Conservation (phyloP, 768 basidiomycete genomes). For the Tricholoma hemisulphureum region DNA sequence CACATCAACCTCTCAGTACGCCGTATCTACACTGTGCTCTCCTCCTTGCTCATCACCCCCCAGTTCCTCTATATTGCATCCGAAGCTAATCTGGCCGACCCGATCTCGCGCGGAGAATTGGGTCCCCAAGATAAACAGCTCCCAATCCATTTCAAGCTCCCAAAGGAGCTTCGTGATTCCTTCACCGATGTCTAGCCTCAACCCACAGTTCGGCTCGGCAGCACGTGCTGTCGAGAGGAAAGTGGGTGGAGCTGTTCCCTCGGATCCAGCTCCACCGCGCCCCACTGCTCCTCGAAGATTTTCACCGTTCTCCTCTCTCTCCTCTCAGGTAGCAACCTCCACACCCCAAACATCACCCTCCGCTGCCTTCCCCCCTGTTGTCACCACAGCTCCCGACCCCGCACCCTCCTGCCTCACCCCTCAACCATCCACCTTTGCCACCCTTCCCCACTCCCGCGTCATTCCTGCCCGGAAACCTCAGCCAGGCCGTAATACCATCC, state of each 20-base stretch:
- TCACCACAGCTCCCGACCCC: too few relatives aligned
- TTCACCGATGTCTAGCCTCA: not conserved
- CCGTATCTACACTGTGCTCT: constrained; percentile 4
- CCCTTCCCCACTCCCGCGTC: too few relatives aligned
- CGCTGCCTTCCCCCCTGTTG: too few relatives aligned
- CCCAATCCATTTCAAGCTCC: not conserved
- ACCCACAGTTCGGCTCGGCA: not conserved
- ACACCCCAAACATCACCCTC: too few relatives aligned
- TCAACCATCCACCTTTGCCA: too few relatives aligned
- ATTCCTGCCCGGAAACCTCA: not conserved
- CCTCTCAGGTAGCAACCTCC: too few relatives aligned
- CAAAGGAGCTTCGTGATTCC: not conserved
- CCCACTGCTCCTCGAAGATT: not conserved
- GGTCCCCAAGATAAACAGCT: not conserved
- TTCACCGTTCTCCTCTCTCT: too few relatives aligned
- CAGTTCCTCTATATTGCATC: constrained; percentile 17
- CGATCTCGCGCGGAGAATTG: not conserved
- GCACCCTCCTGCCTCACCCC: too few relatives aligned
- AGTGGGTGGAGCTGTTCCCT: not conserved
- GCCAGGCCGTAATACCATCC: not conserved
- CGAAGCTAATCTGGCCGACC: constrained; percentile 20
- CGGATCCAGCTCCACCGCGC: not conserved
- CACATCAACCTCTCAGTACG: constrained; percentile 28
- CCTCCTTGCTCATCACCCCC: constrained; percentile 8
- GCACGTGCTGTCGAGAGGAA: not conserved